Conservation (phyloP, 164 flowering plant genomes). For the Tetracentron sinense region DNA sequence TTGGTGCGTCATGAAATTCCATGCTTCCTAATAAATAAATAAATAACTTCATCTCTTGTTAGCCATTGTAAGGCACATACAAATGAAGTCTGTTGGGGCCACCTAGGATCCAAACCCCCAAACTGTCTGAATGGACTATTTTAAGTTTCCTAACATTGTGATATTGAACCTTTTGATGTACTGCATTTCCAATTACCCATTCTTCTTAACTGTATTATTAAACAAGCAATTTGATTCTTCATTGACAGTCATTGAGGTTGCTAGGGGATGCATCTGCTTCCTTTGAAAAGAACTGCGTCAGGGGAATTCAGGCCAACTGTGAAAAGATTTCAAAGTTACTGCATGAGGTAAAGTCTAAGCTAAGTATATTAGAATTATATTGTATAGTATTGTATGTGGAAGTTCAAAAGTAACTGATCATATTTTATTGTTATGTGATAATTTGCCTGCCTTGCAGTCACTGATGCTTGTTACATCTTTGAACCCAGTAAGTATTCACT, state of each 20-base stretch:
- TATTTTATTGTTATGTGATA: conserved; percentile 7
- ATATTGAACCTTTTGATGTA: not conserved
- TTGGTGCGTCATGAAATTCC: conserved; percentile 1
- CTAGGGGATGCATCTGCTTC: conserved; percentile 96
- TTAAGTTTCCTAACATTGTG: not conserved
- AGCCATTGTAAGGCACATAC: not conserved
- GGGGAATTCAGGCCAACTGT: conserved; percentile 86
- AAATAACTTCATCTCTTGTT: no score
- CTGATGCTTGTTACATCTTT: conserved; percentile 95
- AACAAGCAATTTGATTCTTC: conserved; percentile 7
- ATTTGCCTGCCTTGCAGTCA: conserved; percentile 62
- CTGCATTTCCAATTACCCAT: not conserved
- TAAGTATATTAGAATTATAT: not conserved
- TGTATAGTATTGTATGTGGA: not conserved
- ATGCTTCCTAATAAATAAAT: no score
- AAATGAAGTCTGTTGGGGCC: no score
- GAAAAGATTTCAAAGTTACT: conserved; percentile 86
- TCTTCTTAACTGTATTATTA: not conserved
- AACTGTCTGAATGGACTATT: not conserved
- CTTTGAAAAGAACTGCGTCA: conserved; percentile 93
- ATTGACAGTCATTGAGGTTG: conserved; percentile 74
- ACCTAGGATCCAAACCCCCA: not conserved
- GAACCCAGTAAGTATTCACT: conserved; percentile 78
- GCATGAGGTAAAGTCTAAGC: conserved; percentile 64
- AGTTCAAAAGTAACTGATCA: conserved; percentile 14